These are phyloP conservation scores for Alternaria sp. DNA, from an alignment of 2,329 filamentous ascomycete species.

Conservation along the genomic window DNA sequence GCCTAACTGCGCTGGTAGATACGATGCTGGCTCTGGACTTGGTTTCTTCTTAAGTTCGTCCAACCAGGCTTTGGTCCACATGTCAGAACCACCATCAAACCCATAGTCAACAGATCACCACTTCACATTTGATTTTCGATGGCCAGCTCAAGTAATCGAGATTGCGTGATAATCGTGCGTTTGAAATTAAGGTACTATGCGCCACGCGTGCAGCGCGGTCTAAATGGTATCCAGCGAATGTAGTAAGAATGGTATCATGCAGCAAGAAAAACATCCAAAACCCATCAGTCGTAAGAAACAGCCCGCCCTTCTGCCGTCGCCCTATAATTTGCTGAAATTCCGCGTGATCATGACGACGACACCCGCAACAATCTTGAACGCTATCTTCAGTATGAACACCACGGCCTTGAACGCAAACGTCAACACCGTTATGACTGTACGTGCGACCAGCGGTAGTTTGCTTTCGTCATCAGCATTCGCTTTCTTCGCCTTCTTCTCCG, in stretches of 20 bases:
- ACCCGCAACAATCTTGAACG: conserved; percentile 50
- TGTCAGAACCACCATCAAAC: neutral
- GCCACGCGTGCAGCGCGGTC: neutral
- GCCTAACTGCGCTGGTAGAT: conserved; percentile 1
- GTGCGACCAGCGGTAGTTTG: conserved; percentile 48
- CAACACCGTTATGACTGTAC: conserved; percentile 48
- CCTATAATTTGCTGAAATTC: conserved; percentile 44
- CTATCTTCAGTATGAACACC: conserved; percentile 51
- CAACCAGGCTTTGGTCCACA: neutral
- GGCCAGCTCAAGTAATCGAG: neutral
- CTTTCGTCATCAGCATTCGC: conserved; percentile 38
- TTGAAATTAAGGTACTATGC: neutral
- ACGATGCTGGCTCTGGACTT: neutral
- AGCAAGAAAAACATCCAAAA: neutral
- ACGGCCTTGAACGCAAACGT: conserved; percentile 52
- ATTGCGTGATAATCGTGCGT: neutral
- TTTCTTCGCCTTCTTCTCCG: conserved; percentile 38
- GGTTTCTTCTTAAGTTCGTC: neutral
- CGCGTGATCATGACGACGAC: conserved; percentile 48
- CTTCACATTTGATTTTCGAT: neutral
- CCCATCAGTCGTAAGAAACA: neutral
- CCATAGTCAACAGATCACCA: neutral
- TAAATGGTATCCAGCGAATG: conserved; percentile 5
- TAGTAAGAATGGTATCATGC: conserved; percentile 16
- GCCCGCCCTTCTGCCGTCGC: neutral